Evolutionary conservation across 73 alveolate species (phyloP).

Genomic region (Paramecium sonneborni): DNA sequence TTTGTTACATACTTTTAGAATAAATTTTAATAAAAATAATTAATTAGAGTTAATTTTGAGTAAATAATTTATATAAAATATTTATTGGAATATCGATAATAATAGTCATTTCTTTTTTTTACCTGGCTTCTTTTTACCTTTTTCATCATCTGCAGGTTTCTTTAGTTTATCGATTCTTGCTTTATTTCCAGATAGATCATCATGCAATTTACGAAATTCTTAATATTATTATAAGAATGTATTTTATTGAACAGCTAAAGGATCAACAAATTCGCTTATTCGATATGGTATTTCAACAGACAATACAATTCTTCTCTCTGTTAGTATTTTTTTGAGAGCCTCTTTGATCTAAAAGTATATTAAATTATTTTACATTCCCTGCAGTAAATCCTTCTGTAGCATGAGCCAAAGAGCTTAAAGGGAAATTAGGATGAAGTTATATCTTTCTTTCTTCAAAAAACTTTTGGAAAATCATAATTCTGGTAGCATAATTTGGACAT

Average conservation of each 20-base stretch:
- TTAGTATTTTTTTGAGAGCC: conserved; percentile 78
- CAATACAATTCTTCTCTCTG: conserved; percentile 72
- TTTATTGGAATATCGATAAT: neutral
- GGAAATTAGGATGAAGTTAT: conserved; percentile 80
- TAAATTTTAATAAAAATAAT: neutral
- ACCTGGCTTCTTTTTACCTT: conserved; percentile 41
- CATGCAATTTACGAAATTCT: conserved; percentile 73
- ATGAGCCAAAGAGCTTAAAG: conserved; percentile 84
- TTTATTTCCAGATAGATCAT: conserved; percentile 71
- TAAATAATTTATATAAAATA: neutral
- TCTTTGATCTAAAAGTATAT: conserved; percentile 57
- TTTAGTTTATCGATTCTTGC: conserved; percentile 70
- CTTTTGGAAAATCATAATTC: conserved; percentile 80
- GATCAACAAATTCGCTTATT: conserved; percentile 83
- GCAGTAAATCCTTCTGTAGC: conserved; percentile 89
- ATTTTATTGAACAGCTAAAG: conserved; percentile 75
- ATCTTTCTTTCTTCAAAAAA: conserved; percentile 81
- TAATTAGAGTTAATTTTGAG: neutral
- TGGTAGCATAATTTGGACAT: conserved; percentile 86
- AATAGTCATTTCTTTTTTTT: neutral
- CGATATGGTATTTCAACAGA: conserved; percentile 72
- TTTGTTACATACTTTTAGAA: neutral
- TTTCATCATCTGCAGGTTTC: conserved; percentile 76
- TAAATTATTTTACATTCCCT: conserved; percentile 70
- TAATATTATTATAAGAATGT: conserved; percentile 70